Evolutionary conservation across 192 early-diverging fungal species (phyloP).

Genomic region (Coemansia aciculifera): DNA sequence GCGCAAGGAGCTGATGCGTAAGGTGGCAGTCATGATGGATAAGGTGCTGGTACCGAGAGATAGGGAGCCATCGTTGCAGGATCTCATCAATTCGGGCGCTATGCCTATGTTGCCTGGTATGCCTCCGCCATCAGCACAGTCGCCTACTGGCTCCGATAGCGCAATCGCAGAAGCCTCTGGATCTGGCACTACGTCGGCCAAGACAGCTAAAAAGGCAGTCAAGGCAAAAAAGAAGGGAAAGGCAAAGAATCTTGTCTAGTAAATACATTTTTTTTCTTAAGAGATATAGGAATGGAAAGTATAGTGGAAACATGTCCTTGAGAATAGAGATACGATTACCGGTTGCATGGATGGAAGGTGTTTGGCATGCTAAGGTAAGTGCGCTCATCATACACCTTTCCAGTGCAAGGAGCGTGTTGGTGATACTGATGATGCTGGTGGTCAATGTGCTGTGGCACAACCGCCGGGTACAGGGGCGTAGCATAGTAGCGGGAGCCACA

Average conservation of each 20-base stretch:
- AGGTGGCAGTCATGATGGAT: slow-evolving; percentile 31
- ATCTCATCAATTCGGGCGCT: slow-evolving; percentile 46
- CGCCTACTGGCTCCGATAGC: neutral
- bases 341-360: slow-evolving; percentile 38
- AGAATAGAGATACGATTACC: slow-evolving; percentile 2
- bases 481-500: slow-evolving; percentile 37
- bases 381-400: slow-evolving; percentile 21
- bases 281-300: neutral
- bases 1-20: slow-evolving; percentile 51
- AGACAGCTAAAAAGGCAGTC: slow-evolving; percentile 28
- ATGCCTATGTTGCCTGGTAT: slow-evolving; percentile 43
- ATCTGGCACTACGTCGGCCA: neutral
- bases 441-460: neutral
- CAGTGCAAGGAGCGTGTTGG: neutral
- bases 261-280: neutral
- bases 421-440: neutral
- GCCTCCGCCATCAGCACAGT: slow-evolving; percentile 13
- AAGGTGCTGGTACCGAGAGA: slow-evolving; percentile 30
- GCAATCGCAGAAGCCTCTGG: slow-evolving; percentile 2
- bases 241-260: slow-evolving; percentile 27
- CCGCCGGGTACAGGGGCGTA: slow-evolving; percentile 25
- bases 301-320: neutral
- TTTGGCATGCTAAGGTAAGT: slow-evolving; percentile 36
- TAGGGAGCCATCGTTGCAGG: slow-evolving; percentile 46
- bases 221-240: slow-evolving; percentile 52